These are phyloP conservation scores for Herpotrichia juniperi DNA, from an alignment of 2,329 filamentous ascomycete genomes.

Conservation along the genomic window DNA sequence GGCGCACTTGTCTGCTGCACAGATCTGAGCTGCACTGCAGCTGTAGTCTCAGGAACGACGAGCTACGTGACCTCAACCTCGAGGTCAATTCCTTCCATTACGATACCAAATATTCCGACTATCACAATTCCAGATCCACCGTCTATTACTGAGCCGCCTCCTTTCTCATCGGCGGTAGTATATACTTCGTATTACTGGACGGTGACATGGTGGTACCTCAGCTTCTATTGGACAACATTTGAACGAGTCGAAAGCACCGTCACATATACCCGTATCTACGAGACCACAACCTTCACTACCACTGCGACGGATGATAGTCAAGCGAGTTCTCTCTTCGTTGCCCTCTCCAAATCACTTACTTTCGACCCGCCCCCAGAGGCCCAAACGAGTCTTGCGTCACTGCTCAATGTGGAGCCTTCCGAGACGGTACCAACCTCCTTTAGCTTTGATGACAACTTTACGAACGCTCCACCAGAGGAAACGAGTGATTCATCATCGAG, in stretches of 20 bases:
- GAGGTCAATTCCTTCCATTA: background rate
- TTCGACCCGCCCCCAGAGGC: slow-evolving; percentile 18
- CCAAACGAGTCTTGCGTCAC: slow-evolving; percentile 39
- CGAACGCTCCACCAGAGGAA: background rate
- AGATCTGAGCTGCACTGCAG: slow-evolving; percentile 21
- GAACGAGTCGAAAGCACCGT: slow-evolving; percentile 14
- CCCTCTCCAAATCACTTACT: slow-evolving; percentile 14
- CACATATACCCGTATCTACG: slow-evolving; percentile 18
- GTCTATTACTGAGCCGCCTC: slow-evolving; percentile 14
- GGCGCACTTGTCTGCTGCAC: slow-evolving; percentile 21
- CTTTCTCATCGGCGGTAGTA: slow-evolving; percentile 6
- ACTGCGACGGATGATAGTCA: slow-evolving; percentile 16
- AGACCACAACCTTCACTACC: slow-evolving; percentile 22
- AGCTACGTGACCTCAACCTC: slow-evolving; percentile 11
- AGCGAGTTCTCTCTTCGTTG: slow-evolving; percentile 14
- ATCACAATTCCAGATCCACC: background rate
- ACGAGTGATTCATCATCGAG: background rate
- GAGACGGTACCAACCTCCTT: slow-evolving; percentile 20
- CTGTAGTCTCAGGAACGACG: slow-evolving; percentile 17
- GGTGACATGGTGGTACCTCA: slow-evolving; percentile 23
- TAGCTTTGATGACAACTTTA: background rate
- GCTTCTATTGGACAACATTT: slow-evolving; percentile 19
- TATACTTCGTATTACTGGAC: slow-evolving; percentile 22
- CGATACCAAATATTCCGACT: background rate
- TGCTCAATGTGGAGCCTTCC: background rate